Conservation (phyloP, 192 early-diverging fungal genomes). For the Podochytrium sp. region DNA sequence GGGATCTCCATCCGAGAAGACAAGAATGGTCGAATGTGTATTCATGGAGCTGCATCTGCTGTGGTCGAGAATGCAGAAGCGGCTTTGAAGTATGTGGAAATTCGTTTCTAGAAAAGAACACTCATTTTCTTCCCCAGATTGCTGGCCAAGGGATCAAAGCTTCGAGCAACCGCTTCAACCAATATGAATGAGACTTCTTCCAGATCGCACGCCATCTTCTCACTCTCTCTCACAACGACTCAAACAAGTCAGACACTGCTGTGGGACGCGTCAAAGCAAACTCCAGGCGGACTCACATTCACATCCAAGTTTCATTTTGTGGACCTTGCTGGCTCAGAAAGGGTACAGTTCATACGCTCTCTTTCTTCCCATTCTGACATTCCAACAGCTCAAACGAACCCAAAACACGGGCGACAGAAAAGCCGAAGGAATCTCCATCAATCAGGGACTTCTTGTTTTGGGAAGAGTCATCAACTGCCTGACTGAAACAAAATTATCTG, state of each 20-base stretch:
- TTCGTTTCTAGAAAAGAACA: not conserved
- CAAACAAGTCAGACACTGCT: constrained; percentile 58
- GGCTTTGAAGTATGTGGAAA: constrained; percentile 5
- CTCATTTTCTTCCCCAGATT: no score
- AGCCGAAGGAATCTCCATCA: constrained; percentile 93
- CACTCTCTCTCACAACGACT: constrained; percentile 62
- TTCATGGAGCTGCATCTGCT: constrained; percentile 78
- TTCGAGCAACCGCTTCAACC: constrained; percentile 82
- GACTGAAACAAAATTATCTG: constrained; percentile 63
- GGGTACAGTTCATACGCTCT: not conserved
- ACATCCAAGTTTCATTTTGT: constrained; percentile 96
- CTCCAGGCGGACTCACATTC: constrained; percentile 61
- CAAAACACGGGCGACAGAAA: constrained; percentile 82
- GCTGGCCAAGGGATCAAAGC: constrained; percentile 71
- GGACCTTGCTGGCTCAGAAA: constrained; percentile 91
- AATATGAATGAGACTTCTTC: constrained; percentile 92
- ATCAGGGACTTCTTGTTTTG: constrained; percentile 86
- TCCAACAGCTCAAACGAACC: constrained; percentile 75
- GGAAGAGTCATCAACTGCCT: constrained; percentile 94
- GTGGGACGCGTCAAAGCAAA: not conserved
- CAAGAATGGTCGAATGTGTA: constrained; percentile 75
- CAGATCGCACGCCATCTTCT: constrained; percentile 95
- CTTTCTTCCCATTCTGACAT: not conserved
- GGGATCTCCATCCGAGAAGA: constrained; percentile 79
- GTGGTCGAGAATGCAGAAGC: constrained; percentile 27